Percentiles rank a stretch among this genome's conserved stretches.
Conservation (phyloP, 208 protist genomes). For the Leishmania braziliensis region DNA sequence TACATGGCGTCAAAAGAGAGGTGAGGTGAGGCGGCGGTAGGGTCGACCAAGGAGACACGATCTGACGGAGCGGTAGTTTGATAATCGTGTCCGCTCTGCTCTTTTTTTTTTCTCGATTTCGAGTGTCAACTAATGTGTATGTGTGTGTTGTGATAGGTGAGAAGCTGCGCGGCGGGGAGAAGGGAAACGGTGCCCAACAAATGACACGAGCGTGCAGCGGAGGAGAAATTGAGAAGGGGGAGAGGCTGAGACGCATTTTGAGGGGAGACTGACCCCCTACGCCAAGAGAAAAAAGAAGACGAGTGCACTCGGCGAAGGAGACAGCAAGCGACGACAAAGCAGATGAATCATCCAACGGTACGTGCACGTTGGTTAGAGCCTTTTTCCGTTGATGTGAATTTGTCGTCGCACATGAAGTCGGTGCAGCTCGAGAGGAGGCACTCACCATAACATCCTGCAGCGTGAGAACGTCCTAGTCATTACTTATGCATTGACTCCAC, state of each 20-base stretch:
- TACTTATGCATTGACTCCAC: neutral
- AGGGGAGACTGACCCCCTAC: neutral
- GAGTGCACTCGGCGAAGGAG: neutral
- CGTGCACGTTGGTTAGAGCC: neutral
- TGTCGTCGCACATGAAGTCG: neutral
- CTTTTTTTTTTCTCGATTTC: conserved; percentile 6
- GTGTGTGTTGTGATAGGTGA: no score
- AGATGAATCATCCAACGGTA: no score
- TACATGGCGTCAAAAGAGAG: neutral
- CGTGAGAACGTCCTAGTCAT: neutral
- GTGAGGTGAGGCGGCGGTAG: neutral
- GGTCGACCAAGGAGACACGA: neutral
- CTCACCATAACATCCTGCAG: neutral
- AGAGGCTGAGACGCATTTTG: neutral
- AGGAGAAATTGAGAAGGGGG: neutral
- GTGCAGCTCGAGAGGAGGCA: neutral
- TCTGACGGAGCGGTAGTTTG: neutral
- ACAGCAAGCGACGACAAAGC: no score
- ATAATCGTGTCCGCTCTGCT: conserved; percentile 1
- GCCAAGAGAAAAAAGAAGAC: neutral
- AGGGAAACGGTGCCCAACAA: neutral
- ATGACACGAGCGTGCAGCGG: neutral
- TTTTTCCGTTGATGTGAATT: neutral
- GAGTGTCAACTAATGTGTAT: no score
- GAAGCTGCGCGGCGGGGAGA: no score